phyloP scores from a whole-genome alignment of 2,329 filamentous ascomycete genomes.

The Fusarium caatingaense region DNA sequence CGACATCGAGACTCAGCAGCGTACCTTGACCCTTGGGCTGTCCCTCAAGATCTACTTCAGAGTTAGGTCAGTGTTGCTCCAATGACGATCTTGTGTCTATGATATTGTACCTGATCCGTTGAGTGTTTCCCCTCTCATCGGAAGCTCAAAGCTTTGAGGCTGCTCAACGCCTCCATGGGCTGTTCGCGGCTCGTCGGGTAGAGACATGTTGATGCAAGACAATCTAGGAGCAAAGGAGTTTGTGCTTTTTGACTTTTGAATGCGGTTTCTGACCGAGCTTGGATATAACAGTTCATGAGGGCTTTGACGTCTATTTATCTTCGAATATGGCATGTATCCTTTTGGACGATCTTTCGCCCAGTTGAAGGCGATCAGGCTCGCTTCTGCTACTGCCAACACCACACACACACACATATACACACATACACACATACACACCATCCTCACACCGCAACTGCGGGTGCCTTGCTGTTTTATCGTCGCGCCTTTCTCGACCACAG shows the following conservation, averaged over 20 bases:
- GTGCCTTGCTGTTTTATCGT: constrained; percentile 9
- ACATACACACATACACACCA: neutral
- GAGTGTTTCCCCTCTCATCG: neutral
- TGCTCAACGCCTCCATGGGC: neutral
- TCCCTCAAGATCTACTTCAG: neutral
- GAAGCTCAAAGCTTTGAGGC: neutral
- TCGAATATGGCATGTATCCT: neutral
- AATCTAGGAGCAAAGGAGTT: neutral
- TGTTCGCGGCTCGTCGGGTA: neutral
- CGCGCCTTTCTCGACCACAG: neutral
- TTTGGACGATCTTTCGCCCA: neutral
- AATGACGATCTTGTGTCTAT: neutral
- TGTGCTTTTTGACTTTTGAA: neutral
- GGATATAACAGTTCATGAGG: neutral
- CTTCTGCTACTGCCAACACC: constrained; percentile 6
- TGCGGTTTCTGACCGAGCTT: neutral
- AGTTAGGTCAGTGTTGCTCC: neutral
- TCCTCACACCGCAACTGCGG: constrained; percentile 10
- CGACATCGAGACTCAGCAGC: neutral
- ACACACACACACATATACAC: neutral
- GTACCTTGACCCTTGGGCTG: neutral
- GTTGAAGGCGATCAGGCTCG: constrained; percentile 3
- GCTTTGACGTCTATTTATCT: constrained; percentile 19
- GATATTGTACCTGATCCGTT: neutral
- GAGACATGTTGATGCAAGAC: constrained; percentile 2